These are phyloP conservation scores for Metschnikowia kunwiensis DNA, from an alignment of 805 yeast genomes.

Conservation along the genomic window DNA sequence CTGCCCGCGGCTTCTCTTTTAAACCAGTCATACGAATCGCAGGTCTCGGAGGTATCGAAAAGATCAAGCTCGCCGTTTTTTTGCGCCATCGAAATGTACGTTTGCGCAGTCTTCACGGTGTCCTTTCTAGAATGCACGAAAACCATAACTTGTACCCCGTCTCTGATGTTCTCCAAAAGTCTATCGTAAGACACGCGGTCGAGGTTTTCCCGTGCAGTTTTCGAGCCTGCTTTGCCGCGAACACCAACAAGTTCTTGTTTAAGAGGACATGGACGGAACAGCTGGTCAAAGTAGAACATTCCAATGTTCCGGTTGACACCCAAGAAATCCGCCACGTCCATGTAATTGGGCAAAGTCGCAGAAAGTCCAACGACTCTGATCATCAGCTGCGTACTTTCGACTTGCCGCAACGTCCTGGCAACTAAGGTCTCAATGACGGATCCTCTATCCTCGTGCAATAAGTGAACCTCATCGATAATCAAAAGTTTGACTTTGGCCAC, in stretches of 20 bases:
- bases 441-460: slow-evolving; percentile 96
- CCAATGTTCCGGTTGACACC: slow-evolving; percentile 90
- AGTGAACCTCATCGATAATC: slow-evolving; percentile 94
- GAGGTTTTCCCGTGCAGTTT: slow-evolving; percentile 64
- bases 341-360: slow-evolving; percentile 21
- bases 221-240: slow-evolving; percentile 77
- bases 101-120: slow-evolving; percentile 77
- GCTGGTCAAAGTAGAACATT: slow-evolving; percentile 89
- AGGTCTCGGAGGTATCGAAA: slow-evolving; percentile 54
- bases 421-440: slow-evolving; percentile 85
- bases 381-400: slow-evolving; percentile 81
- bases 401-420: slow-evolving; percentile 83
- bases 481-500: slow-evolving; percentile 76
- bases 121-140: slow-evolving; percentile 96
- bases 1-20: slow-evolving; percentile 63
- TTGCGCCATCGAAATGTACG: slow-evolving; percentile 65
- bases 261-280: slow-evolving; percentile 91
- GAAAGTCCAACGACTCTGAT: slow-evolving; percentile 22
- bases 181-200: slow-evolving; percentile 78
- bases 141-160: slow-evolving; percentile 90
- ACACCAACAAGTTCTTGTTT: slow-evolving; percentile 87
- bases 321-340: slow-evolving; percentile 80
- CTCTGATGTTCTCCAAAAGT: slow-evolving; percentile 57
- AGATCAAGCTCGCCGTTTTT: slow-evolving; percentile 52
- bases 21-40: slow-evolving; percentile 40